Base-by-base conservation (phyloP, 2,329 filamentous ascomycete genomes). In the Microascus cirrosus region DNA sequence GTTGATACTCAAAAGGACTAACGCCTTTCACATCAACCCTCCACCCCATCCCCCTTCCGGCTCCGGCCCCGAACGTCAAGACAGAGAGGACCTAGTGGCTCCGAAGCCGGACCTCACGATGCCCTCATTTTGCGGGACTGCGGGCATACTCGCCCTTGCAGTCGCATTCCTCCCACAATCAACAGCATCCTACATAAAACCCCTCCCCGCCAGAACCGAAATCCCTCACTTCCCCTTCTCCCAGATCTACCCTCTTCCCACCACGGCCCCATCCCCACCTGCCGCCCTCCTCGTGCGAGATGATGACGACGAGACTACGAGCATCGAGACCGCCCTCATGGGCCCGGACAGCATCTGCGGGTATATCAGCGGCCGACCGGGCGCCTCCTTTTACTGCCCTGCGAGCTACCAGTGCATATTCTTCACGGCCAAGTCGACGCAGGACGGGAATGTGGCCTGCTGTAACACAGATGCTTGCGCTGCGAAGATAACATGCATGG, bases 281-380 rank as follows among this genome's bases (percentile, higher is more conserved):
- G 39, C 61, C 7, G 60, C 63, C 55, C 53, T 62, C 48, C 59
- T 61, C 54, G 48, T 61, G 32, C 59, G 58, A 13, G 35, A 63
- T 8, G 58, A 58, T 34, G 67, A 35, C 69, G 63, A 63, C 68
- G 67, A 59, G 65, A 67, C 62, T 22, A 65, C 61, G 20, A 55
- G 60, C n/a, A 65, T 60, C n/a, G 54, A 60, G 20, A 66, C 61
- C 18, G 69, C 75, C 32, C 68, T 77, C n/a, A 64, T 76, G 57
- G 77, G 71, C 12, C 73, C 75, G 1, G 76, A 79, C 63, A 77
- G 77, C 60, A 78, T 74, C 0, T 81, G 78, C 59, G 78, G 78
- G 61, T 81, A 71, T 63, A 65, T 80, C 45, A 70, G 69, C 34
- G 77, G 72, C 35, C 68, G 66, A 32, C 58, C 68, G 13, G 74